Conservation (phyloP, 1,284 basidiomycete genomes). For the Puccinia triticina region DNA sequence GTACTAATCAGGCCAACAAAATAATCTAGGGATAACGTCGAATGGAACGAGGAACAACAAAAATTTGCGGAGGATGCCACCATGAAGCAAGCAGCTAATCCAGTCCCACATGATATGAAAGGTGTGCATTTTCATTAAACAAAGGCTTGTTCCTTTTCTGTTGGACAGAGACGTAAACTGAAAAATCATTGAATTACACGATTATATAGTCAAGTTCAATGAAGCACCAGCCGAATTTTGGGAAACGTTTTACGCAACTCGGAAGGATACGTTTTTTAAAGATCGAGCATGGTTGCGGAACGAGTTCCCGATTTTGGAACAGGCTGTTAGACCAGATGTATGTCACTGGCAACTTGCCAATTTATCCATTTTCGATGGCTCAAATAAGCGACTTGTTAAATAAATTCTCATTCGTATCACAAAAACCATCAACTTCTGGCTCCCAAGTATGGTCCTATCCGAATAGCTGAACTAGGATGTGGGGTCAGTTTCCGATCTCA, state of each 20-base stretch:
- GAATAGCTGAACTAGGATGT: slow-evolving; percentile 81
- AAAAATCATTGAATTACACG: background rate
- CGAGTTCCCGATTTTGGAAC: slow-evolving; percentile 83
- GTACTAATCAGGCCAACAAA: background rate
- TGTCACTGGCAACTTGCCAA: slow-evolving; percentile 52
- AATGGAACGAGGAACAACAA: slow-evolving; percentile 48
- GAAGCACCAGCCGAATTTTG: slow-evolving; percentile 73
- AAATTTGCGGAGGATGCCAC: slow-evolving; percentile 37
- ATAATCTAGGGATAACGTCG: slow-evolving; percentile 41
- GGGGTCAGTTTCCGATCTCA: slow-evolving; percentile 62
- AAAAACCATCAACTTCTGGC: slow-evolving; percentile 7
- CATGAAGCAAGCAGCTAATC: slow-evolving; percentile 36
- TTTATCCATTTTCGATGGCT: background rate
- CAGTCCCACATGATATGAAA: slow-evolving; percentile 43
- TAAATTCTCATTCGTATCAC: background rate
- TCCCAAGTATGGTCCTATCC: slow-evolving; percentile 72
- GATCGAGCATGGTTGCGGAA: slow-evolving; percentile 90
- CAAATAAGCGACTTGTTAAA: slow-evolving; percentile 10
- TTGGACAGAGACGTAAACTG: background rate
- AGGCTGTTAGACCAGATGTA: slow-evolving; percentile 71
- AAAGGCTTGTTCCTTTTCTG: background rate
- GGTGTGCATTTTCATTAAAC: background rate
- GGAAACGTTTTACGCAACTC: slow-evolving; percentile 86
- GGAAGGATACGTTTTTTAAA: slow-evolving; percentile 83
- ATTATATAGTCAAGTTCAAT: slow-evolving; percentile 58